These are phyloP conservation scores for Xylariales sp. DNA, from an alignment of 2,329 filamentous ascomycete species.

Conservation along the genomic window DNA sequence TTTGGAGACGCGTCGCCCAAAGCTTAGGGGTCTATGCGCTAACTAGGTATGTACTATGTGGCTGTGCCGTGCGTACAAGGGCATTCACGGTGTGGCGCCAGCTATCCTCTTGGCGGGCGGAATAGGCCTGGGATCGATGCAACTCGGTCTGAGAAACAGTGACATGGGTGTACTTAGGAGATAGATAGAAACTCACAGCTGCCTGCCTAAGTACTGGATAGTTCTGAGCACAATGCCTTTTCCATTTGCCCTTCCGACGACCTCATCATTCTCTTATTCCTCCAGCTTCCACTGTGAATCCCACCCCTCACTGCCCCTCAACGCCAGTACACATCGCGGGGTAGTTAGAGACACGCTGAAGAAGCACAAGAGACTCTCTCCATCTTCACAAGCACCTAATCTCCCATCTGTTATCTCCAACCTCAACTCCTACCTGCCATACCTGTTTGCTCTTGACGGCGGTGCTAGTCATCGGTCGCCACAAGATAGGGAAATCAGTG, in stretches of 20 bases:
- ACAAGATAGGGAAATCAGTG: conserved; percentile 58
- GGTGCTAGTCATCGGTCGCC: conserved; percentile 57
- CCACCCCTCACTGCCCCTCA: conserved; percentile 82
- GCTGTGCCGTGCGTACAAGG: too few relatives aligned
- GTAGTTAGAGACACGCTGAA: conserved; percentile 81
- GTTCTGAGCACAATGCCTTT: conserved; percentile 72
- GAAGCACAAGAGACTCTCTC: conserved; percentile 79
- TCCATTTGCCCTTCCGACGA: conserved; percentile 83
- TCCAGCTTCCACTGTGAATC: conserved; percentile 71
- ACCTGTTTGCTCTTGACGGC: conserved; percentile 71
- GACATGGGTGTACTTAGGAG: not conserved
- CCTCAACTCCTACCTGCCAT: conserved; percentile 75
- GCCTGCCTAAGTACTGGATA: too few relatives aligned
- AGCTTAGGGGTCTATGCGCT: too few relatives aligned
- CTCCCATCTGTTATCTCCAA: conserved; percentile 65
- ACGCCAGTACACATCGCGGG: conserved; percentile 76
- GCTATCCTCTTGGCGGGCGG: too few relatives aligned
- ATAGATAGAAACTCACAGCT: too few relatives aligned
- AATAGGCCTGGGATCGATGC: too few relatives aligned
- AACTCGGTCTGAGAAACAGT: not conserved
- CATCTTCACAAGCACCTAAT: conserved; percentile 64
- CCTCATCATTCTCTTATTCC: conserved; percentile 79
- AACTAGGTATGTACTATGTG: too few relatives aligned
- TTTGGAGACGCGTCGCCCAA: conserved; percentile 5
- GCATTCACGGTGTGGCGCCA: too few relatives aligned